Conservation (phyloP, 345 rosid species). For the Citrus cavaleriei region DNA sequence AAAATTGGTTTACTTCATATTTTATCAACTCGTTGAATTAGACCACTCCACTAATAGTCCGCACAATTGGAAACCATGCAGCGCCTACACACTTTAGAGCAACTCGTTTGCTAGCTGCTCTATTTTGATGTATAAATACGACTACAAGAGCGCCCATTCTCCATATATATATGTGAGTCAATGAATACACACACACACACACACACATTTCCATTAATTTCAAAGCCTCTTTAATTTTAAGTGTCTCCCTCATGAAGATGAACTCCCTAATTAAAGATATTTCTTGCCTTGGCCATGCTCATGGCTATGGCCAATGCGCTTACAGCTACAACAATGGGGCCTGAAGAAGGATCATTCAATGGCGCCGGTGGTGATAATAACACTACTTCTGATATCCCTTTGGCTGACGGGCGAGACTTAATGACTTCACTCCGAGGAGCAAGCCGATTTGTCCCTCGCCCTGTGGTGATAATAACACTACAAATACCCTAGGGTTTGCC, state of each 20-base stretch:
- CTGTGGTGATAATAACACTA: constrained; percentile 10
- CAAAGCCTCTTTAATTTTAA: background rate
- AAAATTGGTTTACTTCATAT: too few species aligned
- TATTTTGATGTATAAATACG: constrained; percentile 14
- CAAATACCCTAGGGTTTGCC: constrained; percentile 20
- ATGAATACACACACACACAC: background rate
- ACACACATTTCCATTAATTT: too few species aligned
- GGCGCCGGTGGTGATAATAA: background rate
- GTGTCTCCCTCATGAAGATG: background rate
- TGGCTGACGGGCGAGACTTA: background rate
- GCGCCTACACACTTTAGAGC: background rate
- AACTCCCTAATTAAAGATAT: background rate
- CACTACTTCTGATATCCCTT: too few species aligned
- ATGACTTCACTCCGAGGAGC: constrained; percentile 13
- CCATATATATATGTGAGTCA: constrained; percentile 4
- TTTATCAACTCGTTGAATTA: too few species aligned
- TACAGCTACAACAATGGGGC: background rate
- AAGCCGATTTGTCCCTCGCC: constrained; percentile 9
- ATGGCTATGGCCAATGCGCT: constrained; percentile 5
- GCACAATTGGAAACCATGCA: background rate
- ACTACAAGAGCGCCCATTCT: background rate
- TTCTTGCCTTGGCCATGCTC: constrained; percentile 9
- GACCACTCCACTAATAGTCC: constrained; percentile 22
- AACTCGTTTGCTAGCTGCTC: too few species aligned
- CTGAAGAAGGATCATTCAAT: background rate